Evolutionary conservation across 371 early-diverging fungal genomes (phyloP).

Genomic region (Mucor indicus): DNA sequence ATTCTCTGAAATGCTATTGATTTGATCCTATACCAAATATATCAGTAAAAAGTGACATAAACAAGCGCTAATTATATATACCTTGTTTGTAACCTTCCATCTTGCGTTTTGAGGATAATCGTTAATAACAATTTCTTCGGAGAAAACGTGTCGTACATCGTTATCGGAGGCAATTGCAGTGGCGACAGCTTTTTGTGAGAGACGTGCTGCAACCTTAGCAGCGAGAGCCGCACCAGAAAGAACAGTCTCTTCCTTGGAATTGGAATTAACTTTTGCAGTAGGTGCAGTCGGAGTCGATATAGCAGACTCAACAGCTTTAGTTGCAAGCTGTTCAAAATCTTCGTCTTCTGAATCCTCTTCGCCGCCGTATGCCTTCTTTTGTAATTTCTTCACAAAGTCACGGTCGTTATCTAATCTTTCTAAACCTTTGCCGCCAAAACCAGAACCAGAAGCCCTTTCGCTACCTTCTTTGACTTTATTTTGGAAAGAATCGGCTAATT

Average conservation of each 20-base stretch:
- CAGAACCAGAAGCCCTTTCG: slow-evolving; percentile 78
- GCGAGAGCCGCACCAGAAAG: slow-evolving; percentile 51
- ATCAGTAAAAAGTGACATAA: no score
- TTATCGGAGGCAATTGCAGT: slow-evolving; percentile 3
- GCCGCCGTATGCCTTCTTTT: slow-evolving; percentile 82
- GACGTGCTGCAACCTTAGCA: slow-evolving; percentile 47
- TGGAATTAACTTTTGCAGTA: slow-evolving; percentile 25
- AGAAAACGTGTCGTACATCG: slow-evolving; percentile 46
- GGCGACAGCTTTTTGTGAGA: slow-evolving; percentile 17
- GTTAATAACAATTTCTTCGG: slow-evolving; percentile 93
- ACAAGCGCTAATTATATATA: slow-evolving; percentile 14
- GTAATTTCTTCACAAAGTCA: slow-evolving; percentile 85
- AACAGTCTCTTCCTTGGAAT: slow-evolving; percentile 30
- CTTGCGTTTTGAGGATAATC: slow-evolving; percentile 97
- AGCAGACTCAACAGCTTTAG: slow-evolving; percentile 37
- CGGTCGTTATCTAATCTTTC: slow-evolving; percentile 93
- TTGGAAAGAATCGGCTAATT: slow-evolving; percentile 77
- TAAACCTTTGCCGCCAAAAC: slow-evolving; percentile 97
- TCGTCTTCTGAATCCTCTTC: slow-evolving; percentile 74
- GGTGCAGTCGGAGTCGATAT: slow-evolving; percentile 36
- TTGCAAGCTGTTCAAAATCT: slow-evolving; percentile 43
- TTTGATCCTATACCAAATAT: slow-evolving; percentile 82
- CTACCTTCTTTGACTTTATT: slow-evolving; percentile 89
- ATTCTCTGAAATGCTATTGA: slow-evolving; percentile 85
- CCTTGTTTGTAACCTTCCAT: slow-evolving; percentile 93